A percentile compares a stretch with the other conserved stretches of the same genome.
These are phyloP conservation scores for Dothiorella sarmentorum DNA, from an alignment of 2,329 filamentous ascomycete genomes.

Conservation along the genomic window DNA sequence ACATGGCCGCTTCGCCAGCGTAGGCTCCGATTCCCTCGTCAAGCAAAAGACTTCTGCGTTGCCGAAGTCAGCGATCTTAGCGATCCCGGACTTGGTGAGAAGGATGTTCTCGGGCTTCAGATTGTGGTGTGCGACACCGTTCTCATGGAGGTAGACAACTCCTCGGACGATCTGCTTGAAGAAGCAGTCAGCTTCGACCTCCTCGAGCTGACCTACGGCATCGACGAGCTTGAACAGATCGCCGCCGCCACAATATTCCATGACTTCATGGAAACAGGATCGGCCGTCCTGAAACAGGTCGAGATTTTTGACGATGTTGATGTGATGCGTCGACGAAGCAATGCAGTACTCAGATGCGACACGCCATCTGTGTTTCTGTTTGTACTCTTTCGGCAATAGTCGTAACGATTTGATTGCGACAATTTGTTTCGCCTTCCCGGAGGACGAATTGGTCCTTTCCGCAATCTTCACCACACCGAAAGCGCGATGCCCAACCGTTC, in stretches of 20 bases:
- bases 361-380: constrained; percentile 97
- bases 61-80: constrained; percentile 98
- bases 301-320: constrained; percentile 96
- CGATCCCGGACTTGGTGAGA: constrained; percentile 82
- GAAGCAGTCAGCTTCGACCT: constrained; percentile 91
- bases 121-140: constrained; percentile 96
- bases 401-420: constrained; percentile 99
- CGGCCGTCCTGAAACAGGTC: constrained; percentile 94
- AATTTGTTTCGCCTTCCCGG: constrained; percentile 74
- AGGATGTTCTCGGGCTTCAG: constrained; percentile 96
- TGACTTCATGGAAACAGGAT: constrained; percentile 97
- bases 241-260: constrained; percentile 97
- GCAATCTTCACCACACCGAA: constrained; percentile 98
- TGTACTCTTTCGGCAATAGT: constrained; percentile 85
- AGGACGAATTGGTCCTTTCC: constrained; percentile 85
- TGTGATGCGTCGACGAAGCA: constrained; percentile 91
- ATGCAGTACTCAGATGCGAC: constrained; percentile 98
- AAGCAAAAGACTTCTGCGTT: constrained; percentile 99
- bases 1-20: constrained; percentile 96
- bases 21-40: constrained; percentile 97
- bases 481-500: constrained; percentile 89
- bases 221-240: constrained; percentile 93
- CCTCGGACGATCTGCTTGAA: constrained; percentile 99
- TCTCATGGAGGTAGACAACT: constrained; percentile 98
- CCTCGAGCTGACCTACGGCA: constrained; percentile 85